A percentile compares a stretch with the other conserved stretches of the same genome.
These are phyloP conservation scores for Ceratobasidium sp. DNA, from an alignment of 1,284 basidiomycete genomes.

Conservation along the genomic window DNA sequence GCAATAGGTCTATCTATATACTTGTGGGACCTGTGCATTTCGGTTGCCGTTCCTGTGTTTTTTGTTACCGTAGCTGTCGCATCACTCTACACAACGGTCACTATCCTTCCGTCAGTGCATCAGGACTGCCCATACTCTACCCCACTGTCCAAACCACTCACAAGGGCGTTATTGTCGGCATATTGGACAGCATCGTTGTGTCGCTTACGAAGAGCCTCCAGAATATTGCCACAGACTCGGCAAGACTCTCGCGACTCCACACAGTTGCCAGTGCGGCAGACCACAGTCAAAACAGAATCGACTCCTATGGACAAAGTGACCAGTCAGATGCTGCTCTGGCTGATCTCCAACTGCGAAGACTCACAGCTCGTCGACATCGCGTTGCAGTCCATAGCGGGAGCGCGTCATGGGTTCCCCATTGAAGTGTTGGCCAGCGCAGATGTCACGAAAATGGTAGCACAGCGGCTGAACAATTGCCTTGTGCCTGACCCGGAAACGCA, in stretches of 20 bases:
- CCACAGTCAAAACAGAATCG: background rate
- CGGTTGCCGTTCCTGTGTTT: background rate
- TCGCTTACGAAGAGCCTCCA: too few species aligned
- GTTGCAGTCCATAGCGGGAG: background rate
- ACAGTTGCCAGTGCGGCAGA: background rate
- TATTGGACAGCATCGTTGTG: background rate
- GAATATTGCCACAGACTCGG: background rate
- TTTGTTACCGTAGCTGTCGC: background rate
- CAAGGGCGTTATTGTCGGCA: too few species aligned
- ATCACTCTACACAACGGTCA: background rate
- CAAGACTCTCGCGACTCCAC: background rate
- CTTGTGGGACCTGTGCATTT: conserved; percentile 8
- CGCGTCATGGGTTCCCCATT: background rate
- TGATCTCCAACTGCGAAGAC: background rate
- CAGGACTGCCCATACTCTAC: background rate
- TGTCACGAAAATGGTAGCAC: background rate
- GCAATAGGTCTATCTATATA: background rate
- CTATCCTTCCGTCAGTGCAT: background rate
- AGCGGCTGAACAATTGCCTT: conserved; percentile 6
- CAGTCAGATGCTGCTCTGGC: background rate
- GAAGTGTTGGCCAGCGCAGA: background rate
- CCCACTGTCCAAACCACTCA: background rate
- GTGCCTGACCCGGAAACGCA: background rate
- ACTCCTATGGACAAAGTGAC: background rate
- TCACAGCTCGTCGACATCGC: background rate